phyloP scores from a whole-genome alignment of 495 filamentous ascomycete species.

The Neurospora tetrasperma region DNA sequence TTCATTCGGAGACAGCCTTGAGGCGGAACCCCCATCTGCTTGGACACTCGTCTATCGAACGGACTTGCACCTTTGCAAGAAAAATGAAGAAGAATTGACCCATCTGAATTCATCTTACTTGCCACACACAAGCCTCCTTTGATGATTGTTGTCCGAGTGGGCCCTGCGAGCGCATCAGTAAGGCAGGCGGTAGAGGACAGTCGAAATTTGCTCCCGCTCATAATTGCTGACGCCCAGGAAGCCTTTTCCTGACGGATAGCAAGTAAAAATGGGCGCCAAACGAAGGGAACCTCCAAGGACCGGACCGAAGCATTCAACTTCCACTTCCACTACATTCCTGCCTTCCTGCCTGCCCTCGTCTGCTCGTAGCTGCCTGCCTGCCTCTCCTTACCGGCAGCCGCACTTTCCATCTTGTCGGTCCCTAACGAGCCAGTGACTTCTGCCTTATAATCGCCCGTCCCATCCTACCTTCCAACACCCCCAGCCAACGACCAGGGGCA shows the following conservation, averaged over 20 bases:
- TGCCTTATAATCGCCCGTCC: no score
- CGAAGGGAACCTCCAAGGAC: background rate
- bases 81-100: background rate
- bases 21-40: background rate
- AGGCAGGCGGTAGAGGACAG: background rate
- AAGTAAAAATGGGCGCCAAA: background rate
- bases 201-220: background rate
- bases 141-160: background rate
- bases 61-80: background rate
- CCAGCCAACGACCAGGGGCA: background rate
- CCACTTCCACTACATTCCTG: background rate
- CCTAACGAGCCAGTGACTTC: no score
- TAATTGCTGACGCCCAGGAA: background rate
- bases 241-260: background rate
- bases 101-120: background rate
- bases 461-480: background rate
- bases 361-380: background rate
- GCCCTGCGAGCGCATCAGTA: background rate
- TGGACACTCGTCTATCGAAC: background rate
- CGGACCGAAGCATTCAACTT: background rate
- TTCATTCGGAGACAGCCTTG: background rate
- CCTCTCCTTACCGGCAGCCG: background rate
- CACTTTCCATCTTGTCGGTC: no score
- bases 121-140: background rate
- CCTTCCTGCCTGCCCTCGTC: background rate